phyloP scores from a whole-genome alignment of 257 asterid genomes.

The Thymus mandschuricus region DNA sequence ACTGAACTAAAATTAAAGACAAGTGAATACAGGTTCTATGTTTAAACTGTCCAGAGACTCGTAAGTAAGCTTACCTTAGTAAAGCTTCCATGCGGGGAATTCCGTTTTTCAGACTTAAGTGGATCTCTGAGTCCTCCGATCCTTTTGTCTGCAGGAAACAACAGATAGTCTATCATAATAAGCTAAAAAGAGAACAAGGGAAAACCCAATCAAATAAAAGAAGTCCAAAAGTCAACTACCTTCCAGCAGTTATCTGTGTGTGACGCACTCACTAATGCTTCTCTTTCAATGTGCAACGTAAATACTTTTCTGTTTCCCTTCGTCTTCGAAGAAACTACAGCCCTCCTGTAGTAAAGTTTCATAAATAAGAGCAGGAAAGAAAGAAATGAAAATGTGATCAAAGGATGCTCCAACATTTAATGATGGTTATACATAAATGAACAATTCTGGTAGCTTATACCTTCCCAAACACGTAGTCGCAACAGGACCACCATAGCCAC shows the following conservation, averaged over 20 bases:
- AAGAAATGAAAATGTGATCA: neutral
- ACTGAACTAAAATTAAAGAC: neutral
- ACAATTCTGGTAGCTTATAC: slow-evolving; percentile 40
- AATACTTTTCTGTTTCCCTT: slow-evolving; percentile 56
- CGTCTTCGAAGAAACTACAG: slow-evolving; percentile 70
- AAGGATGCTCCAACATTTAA: neutral
- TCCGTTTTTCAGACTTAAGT: slow-evolving; percentile 37
- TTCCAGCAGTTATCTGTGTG: slow-evolving; percentile 56
- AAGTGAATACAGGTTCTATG: neutral
- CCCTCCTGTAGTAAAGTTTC: slow-evolving; percentile 44
- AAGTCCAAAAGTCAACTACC: slow-evolving; percentile 42
- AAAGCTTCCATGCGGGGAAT: slow-evolving; percentile 66
- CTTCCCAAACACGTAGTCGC: slow-evolving; percentile 85
- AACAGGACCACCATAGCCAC: slow-evolving; percentile 78
- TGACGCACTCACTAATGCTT: slow-evolving; percentile 58
- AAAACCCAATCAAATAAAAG: neutral
- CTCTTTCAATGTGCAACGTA: slow-evolving; percentile 60
- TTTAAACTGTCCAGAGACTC: neutral
- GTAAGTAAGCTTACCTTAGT: slow-evolving; percentile 48
- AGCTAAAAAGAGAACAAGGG: slow-evolving; percentile 7
- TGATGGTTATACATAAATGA: slow-evolving; percentile 1
- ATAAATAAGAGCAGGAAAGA: neutral
- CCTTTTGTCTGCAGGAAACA: slow-evolving; percentile 51
- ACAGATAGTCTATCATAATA: slow-evolving; percentile 15
- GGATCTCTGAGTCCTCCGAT: slow-evolving; percentile 62